These are phyloP conservation scores for Candida vaughaniae DNA, from an alignment of 805 yeast genomes.

Conservation along the genomic window DNA sequence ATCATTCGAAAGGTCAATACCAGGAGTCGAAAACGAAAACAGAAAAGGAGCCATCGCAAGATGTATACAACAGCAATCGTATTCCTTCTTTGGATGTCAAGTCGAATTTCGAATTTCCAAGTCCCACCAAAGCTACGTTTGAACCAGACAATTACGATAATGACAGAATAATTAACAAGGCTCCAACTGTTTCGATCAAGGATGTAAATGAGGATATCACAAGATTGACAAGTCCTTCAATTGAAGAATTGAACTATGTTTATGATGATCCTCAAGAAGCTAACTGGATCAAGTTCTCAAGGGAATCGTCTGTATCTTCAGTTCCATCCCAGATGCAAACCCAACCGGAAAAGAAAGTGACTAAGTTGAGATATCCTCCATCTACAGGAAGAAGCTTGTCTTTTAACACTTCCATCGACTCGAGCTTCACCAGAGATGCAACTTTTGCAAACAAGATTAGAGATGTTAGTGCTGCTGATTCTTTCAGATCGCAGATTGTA, in stretches of 20 bases:
- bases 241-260: background rate
- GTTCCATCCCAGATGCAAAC: slow-evolving; percentile 1
- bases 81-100: slow-evolving; percentile 22
- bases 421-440: slow-evolving; percentile 8
- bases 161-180: slow-evolving; percentile 1
- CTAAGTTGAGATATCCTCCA: slow-evolving; percentile 5
- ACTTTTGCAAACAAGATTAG: slow-evolving; percentile 10
- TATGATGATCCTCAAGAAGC: slow-evolving; percentile 17
- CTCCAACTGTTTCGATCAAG: slow-evolving; percentile 3
- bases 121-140: slow-evolving; percentile 3
- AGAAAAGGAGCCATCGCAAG: background rate
- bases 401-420: slow-evolving; percentile 2
- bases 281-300: slow-evolving; percentile 26
- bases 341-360: background rate
- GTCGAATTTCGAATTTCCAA: slow-evolving; percentile 31
- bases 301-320: slow-evolving; percentile 17
- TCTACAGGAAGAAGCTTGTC: slow-evolving; percentile 2
- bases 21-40: background rate
- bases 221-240: slow-evolving; percentile 4
- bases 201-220: slow-evolving; percentile 4
- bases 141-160: slow-evolving; percentile 6
- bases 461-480: slow-evolving; percentile 15
- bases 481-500: slow-evolving; percentile 11
- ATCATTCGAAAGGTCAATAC: no score
- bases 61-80: slow-evolving; percentile 4